Evolutionary conservation across 2,329 filamentous ascomycete genomes (phyloP).

Genomic region (Xylariaceae sp.): DNA sequence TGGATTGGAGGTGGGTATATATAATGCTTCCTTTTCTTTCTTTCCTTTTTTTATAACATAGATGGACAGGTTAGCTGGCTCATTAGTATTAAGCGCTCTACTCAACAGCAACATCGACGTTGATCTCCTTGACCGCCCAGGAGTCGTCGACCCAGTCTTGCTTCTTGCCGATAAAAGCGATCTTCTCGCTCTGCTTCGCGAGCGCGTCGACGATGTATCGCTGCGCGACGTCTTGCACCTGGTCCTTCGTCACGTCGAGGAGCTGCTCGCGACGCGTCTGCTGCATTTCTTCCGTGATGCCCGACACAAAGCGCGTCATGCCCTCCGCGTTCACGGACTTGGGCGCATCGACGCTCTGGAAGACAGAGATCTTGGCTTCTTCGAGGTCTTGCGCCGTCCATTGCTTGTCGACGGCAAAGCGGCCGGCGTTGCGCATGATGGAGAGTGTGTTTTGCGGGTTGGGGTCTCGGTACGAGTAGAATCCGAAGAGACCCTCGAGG

Average conservation of each 20-base stretch:
- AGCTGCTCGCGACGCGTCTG: conserved; percentile 77
- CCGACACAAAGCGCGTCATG: conserved; percentile 77
- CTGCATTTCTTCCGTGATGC: conserved; percentile 83
- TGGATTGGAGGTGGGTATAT: conserved; percentile 37
- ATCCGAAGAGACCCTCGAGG: conserved; percentile 80
- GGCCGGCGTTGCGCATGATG: conserved; percentile 77
- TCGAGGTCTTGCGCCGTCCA: conserved; percentile 86
- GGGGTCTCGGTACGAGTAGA: conserved; percentile 95
- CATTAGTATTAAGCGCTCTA: conserved; percentile 22
- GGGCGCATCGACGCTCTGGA: conserved; percentile 87
- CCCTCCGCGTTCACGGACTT: conserved; percentile 82
- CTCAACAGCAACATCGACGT: conserved; percentile 44
- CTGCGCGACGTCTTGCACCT: conserved; percentile 77
- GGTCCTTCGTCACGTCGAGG: conserved; percentile 75
- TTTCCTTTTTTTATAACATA: background rate
- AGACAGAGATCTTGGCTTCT: conserved; percentile 92
- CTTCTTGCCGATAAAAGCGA: conserved; percentile 76
- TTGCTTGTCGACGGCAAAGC: conserved; percentile 72
- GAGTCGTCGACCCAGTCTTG: conserved; percentile 68
- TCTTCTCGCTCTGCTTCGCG: conserved; percentile 53
- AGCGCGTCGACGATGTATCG: conserved; percentile 69
- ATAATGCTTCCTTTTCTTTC: conserved; percentile 18
- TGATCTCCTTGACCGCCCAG: conserved; percentile 75
- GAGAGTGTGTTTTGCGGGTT: conserved; percentile 84
- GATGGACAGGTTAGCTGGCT: conserved; percentile 11